Evolutionary conservation across 805 yeast genomes (phyloP), one percentile per base, ranked within the genome.

Genomic region (Nadsonia fulvescens): DNA sequence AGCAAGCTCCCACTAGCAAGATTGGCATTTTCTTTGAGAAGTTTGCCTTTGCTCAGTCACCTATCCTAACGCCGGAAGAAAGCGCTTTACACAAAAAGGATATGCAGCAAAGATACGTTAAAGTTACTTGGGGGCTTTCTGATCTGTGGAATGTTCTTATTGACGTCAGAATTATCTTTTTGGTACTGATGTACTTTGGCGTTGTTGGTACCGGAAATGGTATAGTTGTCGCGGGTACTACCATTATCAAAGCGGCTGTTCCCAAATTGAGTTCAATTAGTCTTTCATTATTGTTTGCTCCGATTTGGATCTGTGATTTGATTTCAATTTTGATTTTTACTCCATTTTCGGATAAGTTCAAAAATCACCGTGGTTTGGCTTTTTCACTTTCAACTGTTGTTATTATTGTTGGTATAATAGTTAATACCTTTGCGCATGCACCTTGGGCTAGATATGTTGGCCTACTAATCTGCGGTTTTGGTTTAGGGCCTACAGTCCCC

Each of bases 191-290:
- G 93, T 79, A 79, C 51, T 81, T 79, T 45, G 93, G 93, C 11
- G 92, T 76, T 12, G 93, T 79, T 14, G 93, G 93, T 24, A 68
- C 79, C n/a, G 93, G 93, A 1, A 71, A 63, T 41, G 93, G 92
- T 16, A 54, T 79, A 25, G 82, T 82, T 16, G 86, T 73, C 12
- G 79, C 74, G 49, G 93, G 83, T 4, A 71, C 92, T 3, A 70
- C 86, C 6, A 65, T 79, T 37, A 72, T 79, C 39, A 49, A 58
- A 25, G 62, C 64, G 4, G 68, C 72, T 35, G 69, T 76, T 43
- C 72, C 86, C 2, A 37, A 43, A 5, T 54, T 75, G 35, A 49
- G 69, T 2, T 66, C 79, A 3, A 74, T 81, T 37, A 55, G 70
- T 32, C 67, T 81, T 14, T 73, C 86, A 2, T 58, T 79, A 23